A percentile compares a stretch with the other conserved stretches of the same genome.
Conservation (phyloP, 768 basidiomycete species). For the Boletus barrowsii region DNA sequence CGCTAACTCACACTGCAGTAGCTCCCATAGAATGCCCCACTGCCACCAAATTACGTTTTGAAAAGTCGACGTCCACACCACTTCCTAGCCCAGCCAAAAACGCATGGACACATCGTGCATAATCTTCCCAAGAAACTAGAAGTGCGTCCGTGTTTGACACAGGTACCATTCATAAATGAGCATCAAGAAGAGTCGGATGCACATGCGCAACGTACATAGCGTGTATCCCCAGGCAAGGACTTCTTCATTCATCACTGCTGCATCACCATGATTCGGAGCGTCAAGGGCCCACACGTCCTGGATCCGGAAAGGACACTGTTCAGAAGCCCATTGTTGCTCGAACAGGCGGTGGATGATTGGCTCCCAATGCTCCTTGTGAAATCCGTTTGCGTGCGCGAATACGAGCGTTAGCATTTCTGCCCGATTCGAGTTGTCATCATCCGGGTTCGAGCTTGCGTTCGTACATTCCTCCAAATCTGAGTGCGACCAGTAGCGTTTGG, state of each 20-base stretch:
- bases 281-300: neutral
- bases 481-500: neutral
- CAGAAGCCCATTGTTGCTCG: neutral
- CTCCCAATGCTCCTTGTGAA: constrained; percentile 15
- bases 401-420: neutral
- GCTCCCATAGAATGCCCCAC: constrained; percentile 8
- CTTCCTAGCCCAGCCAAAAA: constrained; percentile 4
- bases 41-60: constrained; percentile 1
- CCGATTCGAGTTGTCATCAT: no score
- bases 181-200: neutral
- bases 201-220: neutral
- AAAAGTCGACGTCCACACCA: constrained; percentile 9
- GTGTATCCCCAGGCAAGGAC: neutral
- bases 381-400: constrained; percentile 1
- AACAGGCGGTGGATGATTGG: neutral
- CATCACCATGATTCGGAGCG: neutral
- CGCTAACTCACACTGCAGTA: neutral
- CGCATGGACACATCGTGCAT: constrained; percentile 5
- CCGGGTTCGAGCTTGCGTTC: no score
- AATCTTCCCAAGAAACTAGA: constrained; percentile 4
- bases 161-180: no score
- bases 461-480: no score
- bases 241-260: neutral
- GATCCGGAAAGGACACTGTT: neutral
- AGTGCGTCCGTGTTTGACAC: neutral